A percentile compares a stretch with the other conserved stretches of the same genome.
Evolutionary conservation across 495 filamentous ascomycete species (phyloP).

Genomic region (Rusavskia elegans): DNA sequence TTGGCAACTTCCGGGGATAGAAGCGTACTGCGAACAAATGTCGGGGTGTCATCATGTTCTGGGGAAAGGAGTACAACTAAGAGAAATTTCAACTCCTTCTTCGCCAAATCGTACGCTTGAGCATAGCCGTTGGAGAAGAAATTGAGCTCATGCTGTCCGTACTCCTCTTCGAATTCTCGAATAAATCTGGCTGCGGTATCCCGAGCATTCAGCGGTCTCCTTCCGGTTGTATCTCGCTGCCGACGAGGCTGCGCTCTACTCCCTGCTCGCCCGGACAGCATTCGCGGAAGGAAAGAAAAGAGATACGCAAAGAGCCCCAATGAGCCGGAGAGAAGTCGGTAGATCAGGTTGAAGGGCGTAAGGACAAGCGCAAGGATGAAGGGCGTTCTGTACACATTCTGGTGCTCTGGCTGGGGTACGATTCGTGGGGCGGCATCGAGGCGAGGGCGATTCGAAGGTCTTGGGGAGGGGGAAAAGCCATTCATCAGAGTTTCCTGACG

Average conservation of each 20-base stretch:
- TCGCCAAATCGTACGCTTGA: constrained; percentile 73
- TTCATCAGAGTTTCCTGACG: constrained; percentile 60
- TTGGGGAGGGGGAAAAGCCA: constrained; percentile 24
- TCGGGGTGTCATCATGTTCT: constrained; percentile 79
- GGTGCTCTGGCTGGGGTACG: constrained; percentile 52
- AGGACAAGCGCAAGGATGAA: constrained; percentile 64
- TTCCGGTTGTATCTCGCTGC: constrained; percentile 42
- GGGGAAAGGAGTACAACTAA: constrained; percentile 72
- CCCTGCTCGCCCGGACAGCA: constrained; percentile 29
- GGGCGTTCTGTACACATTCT: constrained; percentile 48
- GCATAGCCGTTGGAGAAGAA: constrained; percentile 83
- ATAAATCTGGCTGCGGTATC: constrained; percentile 82
- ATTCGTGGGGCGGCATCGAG: constrained; percentile 62
- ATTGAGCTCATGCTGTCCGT: constrained; percentile 49
- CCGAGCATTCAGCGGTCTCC: constrained; percentile 58
- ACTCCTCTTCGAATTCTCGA: constrained; percentile 87
- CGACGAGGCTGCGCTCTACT: constrained; percentile 33
- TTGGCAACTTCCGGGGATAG: constrained; percentile 53
- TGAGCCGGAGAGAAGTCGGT: constrained; percentile 44
- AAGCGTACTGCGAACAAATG: constrained; percentile 73
- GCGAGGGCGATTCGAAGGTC: constrained; percentile 21
- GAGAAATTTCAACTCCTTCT: constrained; percentile 80
- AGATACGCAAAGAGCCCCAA: constrained; percentile 52
- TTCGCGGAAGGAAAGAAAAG: constrained; percentile 70
- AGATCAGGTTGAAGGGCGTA: constrained; percentile 66